phyloP scores from a whole-genome alignment of 2,329 filamentous ascomycete species.

The Rhytidhysteron rufulum region DNA sequence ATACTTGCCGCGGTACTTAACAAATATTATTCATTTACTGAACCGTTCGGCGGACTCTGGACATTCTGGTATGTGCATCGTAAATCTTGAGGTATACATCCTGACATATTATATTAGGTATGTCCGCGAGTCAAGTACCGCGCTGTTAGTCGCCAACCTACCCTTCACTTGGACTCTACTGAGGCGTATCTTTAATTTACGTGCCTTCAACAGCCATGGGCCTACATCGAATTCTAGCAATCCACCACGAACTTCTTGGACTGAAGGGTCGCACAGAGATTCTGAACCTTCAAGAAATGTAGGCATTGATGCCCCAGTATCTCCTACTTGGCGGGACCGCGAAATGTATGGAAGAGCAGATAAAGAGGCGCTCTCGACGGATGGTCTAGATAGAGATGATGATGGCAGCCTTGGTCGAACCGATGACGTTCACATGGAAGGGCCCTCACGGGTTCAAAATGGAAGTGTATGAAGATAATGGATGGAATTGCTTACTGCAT shows the following conservation, averaged over 20 bases:
- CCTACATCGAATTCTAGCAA: background rate
- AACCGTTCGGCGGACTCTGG: slow-evolving; percentile 41
- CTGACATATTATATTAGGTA: background rate
- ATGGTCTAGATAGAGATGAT: slow-evolving; percentile 5
- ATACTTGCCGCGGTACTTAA: slow-evolving; percentile 44
- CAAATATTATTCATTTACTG: slow-evolving; percentile 44
- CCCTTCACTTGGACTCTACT: slow-evolving; percentile 45
- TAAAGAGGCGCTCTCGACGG: slow-evolving; percentile 5
- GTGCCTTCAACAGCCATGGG: slow-evolving; percentile 5
- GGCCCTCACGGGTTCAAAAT: too few species aligned
- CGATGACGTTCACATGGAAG: too few species aligned
- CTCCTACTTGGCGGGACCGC: slow-evolving; percentile 1
- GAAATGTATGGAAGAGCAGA: slow-evolving; percentile 7
- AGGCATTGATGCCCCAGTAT: background rate
- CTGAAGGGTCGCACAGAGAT: background rate
- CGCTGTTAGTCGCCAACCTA: slow-evolving; percentile 40
- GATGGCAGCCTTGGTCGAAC: too few species aligned
- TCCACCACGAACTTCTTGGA: background rate
- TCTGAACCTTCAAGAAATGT: background rate
- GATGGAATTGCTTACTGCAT: too few species aligned
- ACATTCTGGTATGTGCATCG: slow-evolving; percentile 32
- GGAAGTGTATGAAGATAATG: too few species aligned
- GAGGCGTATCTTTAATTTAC: slow-evolving; percentile 38
- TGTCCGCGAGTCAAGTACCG: slow-evolving; percentile 3
- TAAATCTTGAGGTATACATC: background rate